Evolutionary conservation across 768 basidiomycete species (phyloP), one percentile per base, ranked within the genome.

Genomic region (Boletus subcaerulescens): DNA sequence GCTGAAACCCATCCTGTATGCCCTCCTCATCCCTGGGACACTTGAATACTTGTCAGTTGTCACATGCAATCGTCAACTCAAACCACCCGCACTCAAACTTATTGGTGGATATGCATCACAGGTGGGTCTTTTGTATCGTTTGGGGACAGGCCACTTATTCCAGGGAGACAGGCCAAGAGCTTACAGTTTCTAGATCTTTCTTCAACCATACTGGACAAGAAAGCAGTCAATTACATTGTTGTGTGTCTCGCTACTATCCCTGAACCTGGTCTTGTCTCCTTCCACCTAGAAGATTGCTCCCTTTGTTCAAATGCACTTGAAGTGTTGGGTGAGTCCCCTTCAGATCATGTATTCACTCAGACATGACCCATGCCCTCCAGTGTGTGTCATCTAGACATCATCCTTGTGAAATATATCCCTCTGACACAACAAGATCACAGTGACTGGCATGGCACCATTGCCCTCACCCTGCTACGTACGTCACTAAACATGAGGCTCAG

Each of bases 171-270:
- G 89, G 85, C 93, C 12, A 83, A 81, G 60, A 80, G 72, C 48
- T 72, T 98, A 9, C 86, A 89, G 56, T 97, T 93, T 71, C 80
- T 98, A 33, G 95, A 99, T 68, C 71, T 99, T 24, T 94, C 93
- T 3, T 90, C 92, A 55, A 97, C 89, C 58, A 68, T 75, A 2
- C 71, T 97, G 56, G 96, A 98, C 67, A 92, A 90, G 69, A 88
- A 85, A 67, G 79, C 89, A 0, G 77, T 93, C 17, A 94, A 98
- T 47, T 89, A 85, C 59, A 79, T 98, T 42, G 84, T 89, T 0
- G 80, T 80, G 26, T 85, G 87, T 2, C 74, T 97, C n/a, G 70
- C 80, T 2, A 65, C 71, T 7, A 59, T 68, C 11, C 64, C 50
- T 26, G 67, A 53, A 58, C 67, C 53, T 12, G 82, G 85, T 3